Base-by-base conservation (phyloP, 2,329 filamentous ascomycete genomes). In the Neofusicoccum parvum region DNA sequence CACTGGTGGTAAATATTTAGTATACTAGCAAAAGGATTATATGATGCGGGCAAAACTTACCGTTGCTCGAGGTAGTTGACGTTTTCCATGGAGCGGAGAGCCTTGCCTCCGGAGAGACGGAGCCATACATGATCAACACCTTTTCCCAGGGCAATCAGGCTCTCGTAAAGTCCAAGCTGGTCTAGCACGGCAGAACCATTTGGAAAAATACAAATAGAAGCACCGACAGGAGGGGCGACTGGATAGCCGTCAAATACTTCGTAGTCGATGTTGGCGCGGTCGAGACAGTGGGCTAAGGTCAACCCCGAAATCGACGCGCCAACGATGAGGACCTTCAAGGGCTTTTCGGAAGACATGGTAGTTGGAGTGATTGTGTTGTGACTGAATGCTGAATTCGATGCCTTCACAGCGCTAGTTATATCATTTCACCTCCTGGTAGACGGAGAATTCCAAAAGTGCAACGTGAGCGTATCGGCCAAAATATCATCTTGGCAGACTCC, bases 271-370 rank as follows among this genome's bases (percentile, higher is more conserved):
- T 37, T 37, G 11, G 37, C 27, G 3, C 43, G 43, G 27, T 62
- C 58, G 17, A 62, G 58, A 14, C 34, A 48, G 32, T 62, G 58
- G 17, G 58, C 58, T 41, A 62, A 36, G 43, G 58, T 62, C 12
- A 62, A 23, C 6, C 58, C 58, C 14, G 58, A 62, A 9, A 49
- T 48, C 4, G 41, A 48, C 3, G 41, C 58, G 46, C 58, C 58
- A 12, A 62, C 46, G 41, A 62, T 34, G 9, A 62, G 34, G 39
- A 49, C 58, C 36, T 48, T 62, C 23, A 62, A 62, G 5, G 58
- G 58, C 10, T 37, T 49, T 9, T 37, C 32, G 23, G 58, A 49
- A 15, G 58, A 14, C 58, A 62, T 62, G 14, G 43, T 36, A 43
- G 20, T 23, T 6, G n/a, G 20, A 49, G 10, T 10, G 20, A 14